These are phyloP conservation scores for Pyrus betulifolia DNA, from an alignment of 306 rosid genomes.

Conservation along the genomic window DNA sequence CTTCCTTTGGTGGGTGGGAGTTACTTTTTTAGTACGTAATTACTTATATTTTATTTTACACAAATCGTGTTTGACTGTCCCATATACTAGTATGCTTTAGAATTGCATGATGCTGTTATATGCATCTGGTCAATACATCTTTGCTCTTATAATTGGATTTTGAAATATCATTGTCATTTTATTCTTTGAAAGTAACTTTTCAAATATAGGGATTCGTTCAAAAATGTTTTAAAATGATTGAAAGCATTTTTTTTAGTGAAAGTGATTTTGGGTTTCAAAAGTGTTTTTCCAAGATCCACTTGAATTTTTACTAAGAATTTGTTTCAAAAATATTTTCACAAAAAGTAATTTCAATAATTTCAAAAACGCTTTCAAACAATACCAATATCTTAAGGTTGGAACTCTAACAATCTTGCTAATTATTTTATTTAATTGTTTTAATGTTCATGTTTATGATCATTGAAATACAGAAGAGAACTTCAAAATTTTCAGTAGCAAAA, in stretches of 20 bases:
- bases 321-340: too few relatives aligned
- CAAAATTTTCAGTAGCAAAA: not conserved
- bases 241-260: too few relatives aligned
- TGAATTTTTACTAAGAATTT: too few relatives aligned
- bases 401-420: slow-evolving; percentile 21
- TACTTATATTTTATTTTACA: not conserved
- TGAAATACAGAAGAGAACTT: not conserved
- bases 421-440: not conserved
- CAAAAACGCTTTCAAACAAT: too few relatives aligned
- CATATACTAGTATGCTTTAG: slow-evolving; percentile 21
- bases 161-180: slow-evolving; percentile 17
- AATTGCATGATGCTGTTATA: slow-evolving; percentile 24
- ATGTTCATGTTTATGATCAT: slow-evolving; percentile 19
- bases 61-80: slow-evolving; percentile 29
- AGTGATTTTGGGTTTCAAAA: too few relatives aligned
- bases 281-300: too few relatives aligned
- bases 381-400: slow-evolving; percentile 14
- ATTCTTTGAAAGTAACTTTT: slow-evolving; percentile 24
- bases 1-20: slow-evolving; percentile 42
- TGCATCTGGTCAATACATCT: slow-evolving; percentile 17
- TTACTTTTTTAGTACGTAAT: slow-evolving; percentile 18
- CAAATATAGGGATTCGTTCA: too few relatives aligned
- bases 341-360: too few relatives aligned
- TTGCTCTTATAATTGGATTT: slow-evolving; percentile 9
- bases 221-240: too few relatives aligned